Conservation (phyloP, 225 moss, liverwort and hornwort species). For the Polytrichum formosum region DNA sequence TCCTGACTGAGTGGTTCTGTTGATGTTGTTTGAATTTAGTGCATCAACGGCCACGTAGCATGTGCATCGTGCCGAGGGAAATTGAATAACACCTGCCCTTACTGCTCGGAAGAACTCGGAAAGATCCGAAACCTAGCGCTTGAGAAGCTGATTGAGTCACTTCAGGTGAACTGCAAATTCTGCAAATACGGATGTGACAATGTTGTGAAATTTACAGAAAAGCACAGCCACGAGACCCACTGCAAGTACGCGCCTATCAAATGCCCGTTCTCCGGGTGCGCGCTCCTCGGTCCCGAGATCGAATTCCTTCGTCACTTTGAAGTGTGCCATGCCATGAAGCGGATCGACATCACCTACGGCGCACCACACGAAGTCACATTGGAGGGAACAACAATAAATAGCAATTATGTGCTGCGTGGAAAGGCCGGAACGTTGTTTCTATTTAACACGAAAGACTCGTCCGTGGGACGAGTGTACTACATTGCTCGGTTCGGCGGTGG, state of each 20-base stretch:
- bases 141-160: slow-evolving; percentile 36
- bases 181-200: slow-evolving; percentile 22
- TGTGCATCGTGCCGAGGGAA: slow-evolving; percentile 25
- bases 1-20: no score
- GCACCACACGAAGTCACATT: neutral
- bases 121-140: slow-evolving; percentile 24
- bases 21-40: slow-evolving; percentile 7
- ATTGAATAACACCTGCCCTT: slow-evolving; percentile 22
- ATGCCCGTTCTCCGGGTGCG: slow-evolving; percentile 7
- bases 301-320: neutral
- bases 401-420: neutral
- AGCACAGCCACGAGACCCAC: slow-evolving; percentile 20
- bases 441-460: neutral
- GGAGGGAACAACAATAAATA: neutral
- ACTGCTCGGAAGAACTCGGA: slow-evolving; percentile 19
- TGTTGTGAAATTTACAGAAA: slow-evolving; percentile 22
- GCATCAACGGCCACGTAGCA: slow-evolving; percentile 39
- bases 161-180: slow-evolving; percentile 31
- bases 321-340: neutral
- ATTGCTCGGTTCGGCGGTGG: neutral
- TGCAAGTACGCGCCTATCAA: slow-evolving; percentile 18
- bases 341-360: neutral
- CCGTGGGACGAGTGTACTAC: neutral
- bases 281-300: neutral
- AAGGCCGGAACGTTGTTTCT: neutral